Evolutionary conservation across 345 rosid species (phyloP), one percentile per base, ranked within the genome.

Genomic region (Linum trigynum): DNA sequence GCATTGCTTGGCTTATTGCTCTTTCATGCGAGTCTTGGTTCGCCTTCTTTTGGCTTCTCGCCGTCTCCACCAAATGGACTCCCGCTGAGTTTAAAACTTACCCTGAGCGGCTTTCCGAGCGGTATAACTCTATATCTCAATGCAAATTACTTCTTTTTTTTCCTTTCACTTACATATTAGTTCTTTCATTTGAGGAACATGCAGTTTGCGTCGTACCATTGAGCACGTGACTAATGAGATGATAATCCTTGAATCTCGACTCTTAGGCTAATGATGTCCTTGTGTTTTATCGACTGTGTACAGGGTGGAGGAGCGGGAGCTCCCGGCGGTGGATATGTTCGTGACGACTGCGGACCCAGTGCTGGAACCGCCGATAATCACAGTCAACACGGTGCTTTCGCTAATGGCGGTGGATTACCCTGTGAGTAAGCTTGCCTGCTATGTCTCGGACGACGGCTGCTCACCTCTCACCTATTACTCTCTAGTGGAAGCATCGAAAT

Each of bases 341-440:
- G 86, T 78, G 9, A 85, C 86, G 3, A 82, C 82, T 0, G 90
- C 82, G 7, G 86, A 85, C 50, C 70, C 81, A 0, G 74, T 59
- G 67, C 75, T 82, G 6, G 85, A 85, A 62, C 86, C 82, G 9
- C 80, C 86, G 0, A 72, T 81, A 58, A 38, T 82, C 41, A 80
- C 84, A 1, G 72, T 71, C 55, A 85, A 85, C 71, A 82, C 85
- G 0, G 81, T 85, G 16, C 65, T 85, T 9, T 85, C 89, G 0
- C 61, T 86, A 55, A 6, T 84, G 78, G 89, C 89, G 0, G 73
- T 84, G 5, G 85, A 86, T 56, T 86, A 84, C 72, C 89, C 87
- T 3, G 77, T 76, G 3, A 59, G 76, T 39, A 82, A 78, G 73
- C 64, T 82, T 2, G 84, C 87, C 7, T 82, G 84, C 76, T 84